Evolutionary conservation across 306 rosid genomes (phyloP).

Genomic region (Luffa aegyptiaca): DNA sequence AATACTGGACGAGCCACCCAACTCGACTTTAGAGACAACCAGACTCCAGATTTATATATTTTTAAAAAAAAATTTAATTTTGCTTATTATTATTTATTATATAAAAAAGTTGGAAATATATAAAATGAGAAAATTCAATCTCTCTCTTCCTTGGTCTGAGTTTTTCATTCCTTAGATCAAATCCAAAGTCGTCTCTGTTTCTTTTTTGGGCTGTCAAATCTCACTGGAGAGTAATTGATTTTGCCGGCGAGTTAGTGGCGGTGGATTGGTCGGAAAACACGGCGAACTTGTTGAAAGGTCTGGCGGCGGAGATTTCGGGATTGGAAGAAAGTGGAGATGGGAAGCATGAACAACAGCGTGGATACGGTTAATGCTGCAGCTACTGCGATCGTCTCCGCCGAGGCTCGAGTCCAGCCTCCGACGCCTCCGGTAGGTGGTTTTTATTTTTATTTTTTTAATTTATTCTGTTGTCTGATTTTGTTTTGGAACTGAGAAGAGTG

Average conservation of each 20-base stretch:
- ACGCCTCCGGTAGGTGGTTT: constrained; percentile 37
- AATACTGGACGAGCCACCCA: constrained; percentile 21
- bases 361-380: constrained; percentile 93
- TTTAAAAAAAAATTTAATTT: not conserved
- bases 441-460: not conserved
- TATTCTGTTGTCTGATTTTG: not conserved
- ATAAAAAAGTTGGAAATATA: not conserved
- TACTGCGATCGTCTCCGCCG: constrained; percentile 79
- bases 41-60: not conserved
- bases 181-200: not conserved
- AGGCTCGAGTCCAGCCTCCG: constrained; percentile 73
- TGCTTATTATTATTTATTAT: not conserved
- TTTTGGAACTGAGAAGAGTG: constrained; percentile 6
- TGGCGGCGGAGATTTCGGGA: not conserved
- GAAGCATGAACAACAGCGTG: constrained; percentile 48
- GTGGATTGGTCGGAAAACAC: not conserved
- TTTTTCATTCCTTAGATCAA: constrained; percentile 14
- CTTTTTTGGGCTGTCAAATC: not conserved
- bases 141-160: not conserved
- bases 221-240: not conserved
- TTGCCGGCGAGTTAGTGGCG: not conserved
- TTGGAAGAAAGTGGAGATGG: constrained; percentile 29
- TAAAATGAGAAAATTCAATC: not conserved
- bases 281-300: not conserved
- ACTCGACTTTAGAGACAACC: not conserved